Percentiles rank a stretch among this genome's conserved stretches.
Evolutionary conservation across 768 basidiomycete species (phyloP).

Genomic region (Podaxis sp.): DNA sequence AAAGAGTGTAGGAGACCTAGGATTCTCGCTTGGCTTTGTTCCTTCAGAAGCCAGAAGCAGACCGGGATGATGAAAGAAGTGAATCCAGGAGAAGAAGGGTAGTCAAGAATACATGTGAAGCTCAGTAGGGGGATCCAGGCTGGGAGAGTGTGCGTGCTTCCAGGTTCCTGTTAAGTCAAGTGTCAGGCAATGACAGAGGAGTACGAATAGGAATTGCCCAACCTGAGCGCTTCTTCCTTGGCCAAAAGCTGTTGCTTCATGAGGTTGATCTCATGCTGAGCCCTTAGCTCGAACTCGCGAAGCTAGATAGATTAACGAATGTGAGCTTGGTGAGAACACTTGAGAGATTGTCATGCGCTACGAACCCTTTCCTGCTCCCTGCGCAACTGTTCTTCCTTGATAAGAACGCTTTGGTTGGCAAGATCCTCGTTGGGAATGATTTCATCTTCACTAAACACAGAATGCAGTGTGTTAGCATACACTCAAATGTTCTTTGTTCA

Average conservation of each 20-base stretch:
- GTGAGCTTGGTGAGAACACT: neutral
- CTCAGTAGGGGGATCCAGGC: conserved; percentile 12
- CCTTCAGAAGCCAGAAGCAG: neutral
- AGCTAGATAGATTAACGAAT: conserved; percentile 40
- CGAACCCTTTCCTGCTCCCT: conserved; percentile 81
- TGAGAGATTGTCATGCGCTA: neutral
- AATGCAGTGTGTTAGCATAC: neutral
- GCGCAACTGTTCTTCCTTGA: conserved; percentile 90
- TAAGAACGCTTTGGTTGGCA: conserved; percentile 78
- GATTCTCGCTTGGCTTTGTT: neutral
- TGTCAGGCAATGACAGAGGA: neutral
- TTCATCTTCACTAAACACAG: conserved; percentile 51
- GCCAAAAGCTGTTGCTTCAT: conserved; percentile 84
- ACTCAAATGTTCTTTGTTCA: neutral
- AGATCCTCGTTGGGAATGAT: conserved; percentile 87
- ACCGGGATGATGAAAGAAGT: neutral
- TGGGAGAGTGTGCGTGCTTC: conserved; percentile 16
- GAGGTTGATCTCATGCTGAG: conserved; percentile 86
- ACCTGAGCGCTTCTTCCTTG: conserved; percentile 82
- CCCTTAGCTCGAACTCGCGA: conserved; percentile 83
- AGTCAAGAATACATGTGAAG: neutral
- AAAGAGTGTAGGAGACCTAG: neutral
- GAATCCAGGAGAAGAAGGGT: neutral
- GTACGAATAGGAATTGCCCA: conserved; percentile 16
- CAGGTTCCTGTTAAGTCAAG: conserved; percentile 11